Conservation (phyloP, 768 basidiomycete species). For the Phylloporus arenicola region DNA sequence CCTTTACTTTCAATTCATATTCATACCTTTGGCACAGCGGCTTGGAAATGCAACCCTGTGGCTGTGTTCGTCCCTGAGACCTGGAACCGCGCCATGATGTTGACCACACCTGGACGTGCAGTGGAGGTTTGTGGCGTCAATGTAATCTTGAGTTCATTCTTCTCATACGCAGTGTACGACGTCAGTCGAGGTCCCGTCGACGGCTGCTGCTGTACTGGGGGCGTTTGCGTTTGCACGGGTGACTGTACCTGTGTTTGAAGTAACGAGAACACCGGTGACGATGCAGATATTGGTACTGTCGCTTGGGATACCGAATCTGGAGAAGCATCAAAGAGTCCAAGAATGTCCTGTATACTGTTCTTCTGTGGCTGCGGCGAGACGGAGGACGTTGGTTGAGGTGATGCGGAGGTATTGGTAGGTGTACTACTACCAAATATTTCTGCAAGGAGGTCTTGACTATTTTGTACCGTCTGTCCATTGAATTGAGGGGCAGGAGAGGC, state of each 20-base stretch:
- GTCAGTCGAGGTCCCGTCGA: conserved; percentile 48
- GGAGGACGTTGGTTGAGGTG: conserved; percentile 34
- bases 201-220: conserved; percentile 30
- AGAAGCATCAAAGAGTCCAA: conserved; percentile 73
- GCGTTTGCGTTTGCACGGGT: conserved; percentile 31
- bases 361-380: conserved; percentile 45
- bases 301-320: conserved; percentile 30
- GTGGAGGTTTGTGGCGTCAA: conserved; percentile 82
- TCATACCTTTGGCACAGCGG: conserved; percentile 89
- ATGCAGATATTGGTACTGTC: conserved; percentile 8
- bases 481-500: conserved; percentile 36
- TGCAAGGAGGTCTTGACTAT: conserved; percentile 82
- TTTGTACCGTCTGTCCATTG: conserved; percentile 45
- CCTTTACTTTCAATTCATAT: too few species aligned
- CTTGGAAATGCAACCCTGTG: conserved; percentile 84
- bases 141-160: conserved; percentile 84
- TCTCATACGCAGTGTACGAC: conserved; percentile 85
- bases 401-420: conserved; percentile 20
- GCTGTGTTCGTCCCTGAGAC: conserved; percentile 49
- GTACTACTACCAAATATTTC: conserved; percentile 81
- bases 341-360: conserved; percentile 80
- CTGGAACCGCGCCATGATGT: conserved; percentile 87
- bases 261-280: conserved; percentile 36
- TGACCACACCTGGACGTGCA: conserved; percentile 80
- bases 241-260: conserved; percentile 32